Conservation (phyloP, 1,284 basidiomycete species). For the Fomitopsis betulina region DNA sequence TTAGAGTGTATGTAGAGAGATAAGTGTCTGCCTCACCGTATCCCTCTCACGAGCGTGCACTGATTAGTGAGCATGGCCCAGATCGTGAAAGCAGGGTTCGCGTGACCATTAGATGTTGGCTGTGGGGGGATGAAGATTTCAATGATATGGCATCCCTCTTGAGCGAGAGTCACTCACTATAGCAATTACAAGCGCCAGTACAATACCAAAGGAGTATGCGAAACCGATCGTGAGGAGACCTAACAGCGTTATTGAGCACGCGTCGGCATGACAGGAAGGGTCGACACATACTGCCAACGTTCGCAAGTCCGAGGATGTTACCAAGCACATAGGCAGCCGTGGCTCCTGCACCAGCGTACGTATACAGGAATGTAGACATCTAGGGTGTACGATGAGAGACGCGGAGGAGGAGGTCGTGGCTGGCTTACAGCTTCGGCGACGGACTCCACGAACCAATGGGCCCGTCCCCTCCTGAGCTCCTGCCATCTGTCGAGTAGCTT, state of each 20-base stretch:
- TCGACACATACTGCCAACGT: constrained; percentile 45
- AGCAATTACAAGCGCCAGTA: constrained; percentile 45
- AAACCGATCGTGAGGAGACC: constrained; percentile 59
- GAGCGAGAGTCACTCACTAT: constrained; percentile 9
- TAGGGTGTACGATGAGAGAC: constrained; percentile 2
- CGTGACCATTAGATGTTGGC: constrained; percentile 59
- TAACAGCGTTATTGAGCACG: constrained; percentile 18
- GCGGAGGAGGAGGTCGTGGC: background rate
- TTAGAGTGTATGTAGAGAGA: background rate
- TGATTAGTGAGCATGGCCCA: constrained; percentile 46
- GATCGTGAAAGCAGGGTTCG: constrained; percentile 61
- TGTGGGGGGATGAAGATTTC: background rate
- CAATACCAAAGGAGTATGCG: constrained; percentile 59
- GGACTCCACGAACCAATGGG: constrained; percentile 3
- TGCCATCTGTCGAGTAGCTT: constrained; percentile 1
- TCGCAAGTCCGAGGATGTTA: constrained; percentile 35
- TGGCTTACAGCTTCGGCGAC: constrained; percentile 5
- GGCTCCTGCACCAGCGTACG: constrained; percentile 58
- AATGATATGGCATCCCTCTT: background rate
- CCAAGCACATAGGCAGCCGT: constrained; percentile 53
- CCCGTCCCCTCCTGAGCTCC: constrained; percentile 1
- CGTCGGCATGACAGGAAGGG: background rate
- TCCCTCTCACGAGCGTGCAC: constrained; percentile 51
- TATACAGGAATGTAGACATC: constrained; percentile 45
- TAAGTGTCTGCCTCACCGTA: constrained; percentile 8